Conservation (phyloP, 768 basidiomycete species). For the Steccherinum ochraceum region DNA sequence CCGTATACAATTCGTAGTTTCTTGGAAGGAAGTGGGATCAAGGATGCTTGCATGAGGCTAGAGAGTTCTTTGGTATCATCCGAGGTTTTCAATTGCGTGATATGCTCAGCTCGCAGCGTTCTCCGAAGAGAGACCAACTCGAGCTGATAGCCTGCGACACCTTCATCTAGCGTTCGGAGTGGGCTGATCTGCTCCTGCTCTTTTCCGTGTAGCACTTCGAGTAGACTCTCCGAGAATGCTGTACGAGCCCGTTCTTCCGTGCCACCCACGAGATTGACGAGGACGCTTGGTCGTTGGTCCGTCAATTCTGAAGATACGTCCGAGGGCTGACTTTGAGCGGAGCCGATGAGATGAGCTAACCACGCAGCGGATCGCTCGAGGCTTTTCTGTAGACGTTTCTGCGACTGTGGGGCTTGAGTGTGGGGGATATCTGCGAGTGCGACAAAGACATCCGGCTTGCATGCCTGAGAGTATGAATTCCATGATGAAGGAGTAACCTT, state of each 20-base stretch:
- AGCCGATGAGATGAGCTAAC: conserved; percentile 49
- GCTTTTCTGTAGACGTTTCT: conserved; percentile 72
- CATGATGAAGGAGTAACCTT: conserved; percentile 57
- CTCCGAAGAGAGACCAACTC: conserved; percentile 50
- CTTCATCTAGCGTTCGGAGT: conserved; percentile 55
- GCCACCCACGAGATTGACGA: conserved; percentile 69
- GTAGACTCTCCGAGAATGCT: conserved; percentile 54
- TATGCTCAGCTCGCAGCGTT: not conserved
- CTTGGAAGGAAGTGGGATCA: conserved; percentile 38
- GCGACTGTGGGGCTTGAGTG: conserved; percentile 60
- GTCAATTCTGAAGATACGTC: conserved; percentile 18
- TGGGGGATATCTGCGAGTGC: conserved; percentile 68
- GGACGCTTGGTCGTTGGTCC: conserved; percentile 34
- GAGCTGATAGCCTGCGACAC: conserved; percentile 62
- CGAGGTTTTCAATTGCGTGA: not conserved
- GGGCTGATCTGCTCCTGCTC: conserved; percentile 50
- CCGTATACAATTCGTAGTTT: conserved; percentile 63
- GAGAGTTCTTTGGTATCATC: conserved; percentile 13
- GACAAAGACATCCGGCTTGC: conserved; percentile 64
- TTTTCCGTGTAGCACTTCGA: conserved; percentile 48
- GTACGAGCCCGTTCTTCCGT: conserved; percentile 48
- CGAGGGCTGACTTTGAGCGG: not conserved
- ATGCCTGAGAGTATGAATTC: conserved; percentile 43
- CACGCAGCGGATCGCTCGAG: conserved; percentile 64
- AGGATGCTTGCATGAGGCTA: conserved; percentile 53